Percentiles rank a stretch among this genome's conserved stretches.
These are phyloP conservation scores for Diutina scorzettiae DNA, from an alignment of 1,139 yeast species.

Conservation along the genomic window DNA sequence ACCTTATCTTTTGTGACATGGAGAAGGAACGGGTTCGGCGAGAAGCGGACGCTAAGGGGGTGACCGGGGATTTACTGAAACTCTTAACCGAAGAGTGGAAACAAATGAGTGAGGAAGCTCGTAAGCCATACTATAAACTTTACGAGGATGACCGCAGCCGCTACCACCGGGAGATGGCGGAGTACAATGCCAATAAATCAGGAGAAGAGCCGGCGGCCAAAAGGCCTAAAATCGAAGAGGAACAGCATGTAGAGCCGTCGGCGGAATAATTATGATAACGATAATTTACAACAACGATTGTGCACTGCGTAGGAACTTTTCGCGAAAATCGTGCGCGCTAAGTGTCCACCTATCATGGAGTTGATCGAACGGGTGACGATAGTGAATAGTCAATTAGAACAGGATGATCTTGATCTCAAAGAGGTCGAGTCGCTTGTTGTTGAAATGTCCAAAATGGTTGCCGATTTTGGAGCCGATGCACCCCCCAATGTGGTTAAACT, in stretches of 20 bases:
- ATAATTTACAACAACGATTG: no score
- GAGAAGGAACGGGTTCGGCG: conserved; percentile 65
- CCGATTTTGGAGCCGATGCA: not conserved
- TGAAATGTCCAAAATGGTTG: not conserved
- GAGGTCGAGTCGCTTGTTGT: not conserved
- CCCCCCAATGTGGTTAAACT: not conserved
- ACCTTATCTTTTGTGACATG: conserved; percentile 73
- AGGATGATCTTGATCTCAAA: not conserved
- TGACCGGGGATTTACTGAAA: conserved; percentile 33
- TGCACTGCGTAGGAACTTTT: no score
- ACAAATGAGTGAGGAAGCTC: conserved; percentile 51
- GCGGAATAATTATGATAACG: no score
- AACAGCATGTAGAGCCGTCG: no score
- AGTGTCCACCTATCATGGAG: not conserved
- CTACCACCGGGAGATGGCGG: conserved; percentile 62
- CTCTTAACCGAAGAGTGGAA: conserved; percentile 68
- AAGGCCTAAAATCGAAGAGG: not conserved
- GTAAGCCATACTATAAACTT: conserved; percentile 63
- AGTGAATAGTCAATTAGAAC: not conserved
- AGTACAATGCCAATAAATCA: conserved; percentile 35
- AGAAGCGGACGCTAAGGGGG: conserved; percentile 32
- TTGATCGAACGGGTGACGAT: not conserved
- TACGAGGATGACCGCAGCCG: conserved; percentile 74
- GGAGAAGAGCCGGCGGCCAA: conserved; percentile 7
- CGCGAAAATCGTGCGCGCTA: no score